Conservation (phyloP, 2,329 filamentous ascomycete genomes). For the Colletotrichum plurivorum region DNA sequence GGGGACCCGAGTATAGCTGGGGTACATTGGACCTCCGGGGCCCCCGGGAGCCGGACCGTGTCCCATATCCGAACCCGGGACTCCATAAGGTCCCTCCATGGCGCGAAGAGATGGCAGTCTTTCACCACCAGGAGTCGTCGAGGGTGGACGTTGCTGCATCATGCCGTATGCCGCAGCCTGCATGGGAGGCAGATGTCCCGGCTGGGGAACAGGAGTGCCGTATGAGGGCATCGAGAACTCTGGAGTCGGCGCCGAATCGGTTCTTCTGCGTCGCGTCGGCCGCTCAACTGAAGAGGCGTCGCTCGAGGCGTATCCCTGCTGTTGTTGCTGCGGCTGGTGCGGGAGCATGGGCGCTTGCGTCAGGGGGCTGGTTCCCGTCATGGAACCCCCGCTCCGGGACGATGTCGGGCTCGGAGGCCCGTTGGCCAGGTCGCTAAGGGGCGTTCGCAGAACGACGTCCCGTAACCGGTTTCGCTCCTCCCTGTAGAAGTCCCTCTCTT, state of each 20-base stretch:
- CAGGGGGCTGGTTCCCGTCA: slow-evolving; percentile 55
- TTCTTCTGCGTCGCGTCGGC: slow-evolving; percentile 61
- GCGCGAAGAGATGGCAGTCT: slow-evolving; percentile 63
- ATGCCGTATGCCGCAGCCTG: slow-evolving; percentile 54
- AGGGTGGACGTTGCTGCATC: slow-evolving; percentile 53
- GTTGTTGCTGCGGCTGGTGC: slow-evolving; percentile 43
- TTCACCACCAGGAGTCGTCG: slow-evolving; percentile 55
- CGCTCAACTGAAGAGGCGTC: slow-evolving; percentile 62
- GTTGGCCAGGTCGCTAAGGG: slow-evolving; percentile 67
- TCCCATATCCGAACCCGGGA: slow-evolving; percentile 13
- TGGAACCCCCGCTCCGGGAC: slow-evolving; percentile 52
- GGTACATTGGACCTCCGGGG: slow-evolving; percentile 34
- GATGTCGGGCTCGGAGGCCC: slow-evolving; percentile 66
- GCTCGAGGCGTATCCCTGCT: slow-evolving; percentile 52
- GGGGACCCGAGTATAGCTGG: slow-evolving; percentile 39
- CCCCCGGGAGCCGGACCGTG: slow-evolving; percentile 16
- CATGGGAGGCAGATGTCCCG: slow-evolving; percentile 58
- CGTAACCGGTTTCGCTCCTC: slow-evolving; percentile 80
- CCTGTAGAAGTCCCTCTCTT: slow-evolving; percentile 81
- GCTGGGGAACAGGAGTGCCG: slow-evolving; percentile 51
- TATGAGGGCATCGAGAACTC: slow-evolving; percentile 59
- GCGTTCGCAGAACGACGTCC: slow-evolving; percentile 73
- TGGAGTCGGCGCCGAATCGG: slow-evolving; percentile 58
- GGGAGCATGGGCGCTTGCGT: slow-evolving; percentile 46
- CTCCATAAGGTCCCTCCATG: slow-evolving; percentile 55